phyloP scores from a whole-genome alignment of 768 basidiomycete genomes.

The Lentinula boryana region DNA sequence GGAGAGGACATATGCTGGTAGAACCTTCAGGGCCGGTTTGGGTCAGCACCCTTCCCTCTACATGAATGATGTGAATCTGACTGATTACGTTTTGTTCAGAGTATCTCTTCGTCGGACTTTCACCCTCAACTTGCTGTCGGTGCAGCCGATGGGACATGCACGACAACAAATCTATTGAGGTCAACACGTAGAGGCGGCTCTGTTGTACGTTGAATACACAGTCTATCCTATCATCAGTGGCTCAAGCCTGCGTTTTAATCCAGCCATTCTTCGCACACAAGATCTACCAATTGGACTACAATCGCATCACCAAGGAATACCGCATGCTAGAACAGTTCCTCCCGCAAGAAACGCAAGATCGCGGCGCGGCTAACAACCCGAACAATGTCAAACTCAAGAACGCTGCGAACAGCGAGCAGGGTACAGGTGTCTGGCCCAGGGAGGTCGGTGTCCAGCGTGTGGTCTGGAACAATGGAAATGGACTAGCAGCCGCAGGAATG shows the following conservation, averaged over 20 bases:
- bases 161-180: conserved; percentile 66
- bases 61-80: background rate
- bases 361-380: conserved; percentile 29
- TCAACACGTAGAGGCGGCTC: conserved; percentile 65
- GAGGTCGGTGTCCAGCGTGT: conserved; percentile 76
- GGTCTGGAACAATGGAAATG: conserved; percentile 58
- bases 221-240: background rate
- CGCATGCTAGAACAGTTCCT: conserved; percentile 86
- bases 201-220: conserved; percentile 43
- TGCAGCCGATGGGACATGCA: conserved; percentile 77
- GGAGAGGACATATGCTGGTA: conserved; percentile 63
- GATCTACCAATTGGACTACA: conserved; percentile 87
- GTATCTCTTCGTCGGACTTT: conserved; percentile 69
- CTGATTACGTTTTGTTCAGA: conserved; percentile 33
- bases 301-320: conserved; percentile 63
- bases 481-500: conserved; percentile 21
- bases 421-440: conserved; percentile 72
- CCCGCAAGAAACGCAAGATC: conserved; percentile 59
- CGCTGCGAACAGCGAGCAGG: conserved; percentile 20
- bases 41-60: conserved; percentile 41
- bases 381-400: conserved; percentile 27
- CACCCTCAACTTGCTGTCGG: conserved; percentile 84
- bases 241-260: background rate
- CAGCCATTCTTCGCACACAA: conserved; percentile 76
- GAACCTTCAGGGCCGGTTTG: conserved; percentile 79